Percentiles rank a stretch among this genome's conserved stretches.
Evolutionary conservation across 1,284 basidiomycete genomes (phyloP).

Genomic region (Schizopora paradoxa): DNA sequence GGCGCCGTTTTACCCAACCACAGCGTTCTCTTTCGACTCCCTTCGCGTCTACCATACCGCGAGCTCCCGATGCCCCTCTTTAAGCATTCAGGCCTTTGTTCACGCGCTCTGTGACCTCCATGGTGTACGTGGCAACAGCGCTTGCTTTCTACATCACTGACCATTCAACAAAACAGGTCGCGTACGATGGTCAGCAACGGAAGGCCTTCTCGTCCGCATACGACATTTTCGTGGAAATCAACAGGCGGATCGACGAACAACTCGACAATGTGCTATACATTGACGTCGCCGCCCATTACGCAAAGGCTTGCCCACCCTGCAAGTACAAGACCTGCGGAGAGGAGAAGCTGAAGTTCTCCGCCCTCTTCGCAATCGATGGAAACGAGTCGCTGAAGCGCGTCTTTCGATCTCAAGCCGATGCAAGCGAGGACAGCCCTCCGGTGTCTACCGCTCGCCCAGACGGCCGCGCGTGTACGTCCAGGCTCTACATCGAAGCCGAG

Average conservation of each 20-base stretch:
- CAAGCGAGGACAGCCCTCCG: background rate
- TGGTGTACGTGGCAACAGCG: background rate
- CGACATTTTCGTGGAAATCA: constrained; percentile 21
- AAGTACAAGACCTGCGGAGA: constrained; percentile 24
- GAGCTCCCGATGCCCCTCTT: constrained; percentile 4
- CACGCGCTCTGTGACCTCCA: constrained; percentile 10
- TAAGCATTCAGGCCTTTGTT: constrained; percentile 14
- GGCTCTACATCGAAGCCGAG: constrained; percentile 17
- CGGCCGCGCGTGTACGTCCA: constrained; percentile 8
- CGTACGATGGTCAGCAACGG: background rate
- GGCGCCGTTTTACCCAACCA: constrained; percentile 5
- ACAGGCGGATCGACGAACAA: background rate
- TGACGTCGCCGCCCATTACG: constrained; percentile 7
- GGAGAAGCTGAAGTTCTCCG: constrained; percentile 19
- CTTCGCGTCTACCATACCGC: constrained; percentile 3
- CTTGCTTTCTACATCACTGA: background rate
- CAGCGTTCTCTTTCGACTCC: constrained; percentile 1
- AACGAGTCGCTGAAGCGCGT: constrained; percentile 30
- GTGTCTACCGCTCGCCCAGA: constrained; percentile 12
- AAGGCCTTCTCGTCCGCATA: constrained; percentile 18
- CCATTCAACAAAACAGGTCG: background rate
- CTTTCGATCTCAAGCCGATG: constrained; percentile 9
- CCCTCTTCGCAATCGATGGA: constrained; percentile 29
- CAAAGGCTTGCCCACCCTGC: constrained; percentile 27
- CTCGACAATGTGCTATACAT: constrained; percentile 7